Evolutionary conservation across 176 grass and related monocot species (phyloP).

Genomic region (Hordeum marinum): DNA sequence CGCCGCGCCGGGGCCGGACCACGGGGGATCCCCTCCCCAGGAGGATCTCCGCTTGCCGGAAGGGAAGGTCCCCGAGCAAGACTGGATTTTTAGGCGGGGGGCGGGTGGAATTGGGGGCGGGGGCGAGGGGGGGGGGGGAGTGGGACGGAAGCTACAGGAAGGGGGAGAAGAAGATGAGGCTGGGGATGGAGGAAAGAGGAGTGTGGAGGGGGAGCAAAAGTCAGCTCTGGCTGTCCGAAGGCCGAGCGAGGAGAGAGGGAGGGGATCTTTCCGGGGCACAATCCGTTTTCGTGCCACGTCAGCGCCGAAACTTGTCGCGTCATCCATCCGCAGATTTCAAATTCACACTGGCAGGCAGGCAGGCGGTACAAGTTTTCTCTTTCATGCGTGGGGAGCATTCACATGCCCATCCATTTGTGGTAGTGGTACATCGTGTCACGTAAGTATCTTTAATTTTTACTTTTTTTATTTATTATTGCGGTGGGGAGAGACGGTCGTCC

Average conservation of each 20-base stretch:
- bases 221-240: slow-evolving; percentile 41
- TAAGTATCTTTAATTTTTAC: not conserved
- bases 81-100: slow-evolving; percentile 12
- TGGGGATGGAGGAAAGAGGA: slow-evolving; percentile 1
- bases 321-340: not conserved
- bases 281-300: slow-evolving; percentile 33
- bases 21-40: not conserved
- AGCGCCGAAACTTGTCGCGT: not conserved
- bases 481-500: no score
- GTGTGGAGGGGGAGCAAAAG: slow-evolving; percentile 41
- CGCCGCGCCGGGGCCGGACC: not conserved
- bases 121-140: slow-evolving; percentile 31
- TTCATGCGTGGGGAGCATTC: not conserved
- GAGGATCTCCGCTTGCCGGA: not conserved
- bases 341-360: not conserved
- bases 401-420: no score
- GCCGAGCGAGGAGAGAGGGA: not conserved
- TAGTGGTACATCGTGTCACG: not conserved
- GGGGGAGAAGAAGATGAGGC: slow-evolving; percentile 28
- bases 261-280: slow-evolving; percentile 29
- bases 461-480: not conserved
- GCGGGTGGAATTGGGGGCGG: slow-evolving; percentile 19
- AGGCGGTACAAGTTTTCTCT: not conserved
- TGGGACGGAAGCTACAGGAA: slow-evolving; percentile 43
- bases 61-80: not conserved